phyloP scores from a whole-genome alignment of 2,329 filamentous ascomycete genomes.

The Fusarium nurragi region DNA sequence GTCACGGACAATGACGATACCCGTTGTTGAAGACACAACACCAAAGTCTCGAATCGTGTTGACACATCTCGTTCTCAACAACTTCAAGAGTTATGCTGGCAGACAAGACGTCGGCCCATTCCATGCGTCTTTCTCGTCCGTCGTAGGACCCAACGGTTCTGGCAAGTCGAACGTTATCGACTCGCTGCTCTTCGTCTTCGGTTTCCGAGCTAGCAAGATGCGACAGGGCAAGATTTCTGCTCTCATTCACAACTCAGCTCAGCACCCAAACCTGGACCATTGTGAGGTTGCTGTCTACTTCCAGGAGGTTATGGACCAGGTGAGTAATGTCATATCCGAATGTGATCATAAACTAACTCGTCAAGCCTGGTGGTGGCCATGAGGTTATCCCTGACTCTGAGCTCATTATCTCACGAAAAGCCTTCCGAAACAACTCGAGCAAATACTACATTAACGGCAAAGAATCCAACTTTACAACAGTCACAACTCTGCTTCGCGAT shows the following conservation, averaged over 20 bases:
- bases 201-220: slow-evolving; percentile 99
- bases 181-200: slow-evolving; percentile 97
- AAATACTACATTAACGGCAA: slow-evolving; percentile 97
- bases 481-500: slow-evolving; percentile 86
- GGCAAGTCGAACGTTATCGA: slow-evolving; percentile 99
- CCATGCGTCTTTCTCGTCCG: slow-evolving; percentile 95
- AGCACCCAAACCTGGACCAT: slow-evolving; percentile 82
- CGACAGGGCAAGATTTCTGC: slow-evolving; percentile 98
- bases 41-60: slow-evolving; percentile 92
- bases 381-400: slow-evolving; percentile 85
- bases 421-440: slow-evolving; percentile 98
- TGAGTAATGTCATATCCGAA: slow-evolving; percentile 46
- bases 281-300: slow-evolving; percentile 98
- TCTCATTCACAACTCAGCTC: slow-evolving; percentile 94
- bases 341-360: slow-evolving; percentile 41
- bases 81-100: slow-evolving; percentile 99
- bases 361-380: slow-evolving; percentile 73
- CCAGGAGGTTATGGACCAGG: slow-evolving; percentile 89
- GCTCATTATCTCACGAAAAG: slow-evolving; percentile 87
- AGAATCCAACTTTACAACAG: slow-evolving; percentile 89
- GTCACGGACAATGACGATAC: slow-evolving; percentile 75
- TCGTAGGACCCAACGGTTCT: slow-evolving; percentile 96
- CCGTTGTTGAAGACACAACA: slow-evolving; percentile 75
- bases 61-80: slow-evolving; percentile 88
- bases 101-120: slow-evolving; percentile 96